phyloP scores from a whole-genome alignment of 805 yeast species.

The Candida saitoana region DNA sequence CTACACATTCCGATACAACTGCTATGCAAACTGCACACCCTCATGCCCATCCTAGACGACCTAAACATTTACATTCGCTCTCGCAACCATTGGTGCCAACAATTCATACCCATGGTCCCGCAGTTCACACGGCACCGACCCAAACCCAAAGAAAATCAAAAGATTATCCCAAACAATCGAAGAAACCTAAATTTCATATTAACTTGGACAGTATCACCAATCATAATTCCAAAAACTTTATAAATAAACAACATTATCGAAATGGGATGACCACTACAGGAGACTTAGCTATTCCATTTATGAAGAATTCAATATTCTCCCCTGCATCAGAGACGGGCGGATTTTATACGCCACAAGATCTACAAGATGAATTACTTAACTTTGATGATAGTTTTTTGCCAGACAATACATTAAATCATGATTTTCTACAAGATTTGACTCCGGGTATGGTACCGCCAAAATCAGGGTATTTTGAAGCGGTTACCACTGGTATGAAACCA shows the following conservation, averaged over 20 bases:
- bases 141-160: not conserved
- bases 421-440: constrained; percentile 15
- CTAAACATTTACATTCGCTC: not conserved
- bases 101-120: not conserved
- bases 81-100: not conserved
- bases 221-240: constrained; percentile 2
- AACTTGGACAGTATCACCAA: constrained; percentile 20
- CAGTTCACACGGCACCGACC: not conserved
- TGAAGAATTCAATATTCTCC: constrained; percentile 12
- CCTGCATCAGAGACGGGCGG: constrained; percentile 17
- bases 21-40: not conserved
- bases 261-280: constrained; percentile 3
- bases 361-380: constrained; percentile 2
- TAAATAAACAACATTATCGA: not conserved
- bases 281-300: constrained; percentile 8
- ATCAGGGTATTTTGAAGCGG: constrained; percentile 9
- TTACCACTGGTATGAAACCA: not conserved
- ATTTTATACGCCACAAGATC: constrained; percentile 6
- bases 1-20: not conserved
- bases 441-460: constrained; percentile 34
- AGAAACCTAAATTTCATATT: constrained; percentile 25
- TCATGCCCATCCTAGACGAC: not conserved
- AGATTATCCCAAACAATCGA: not conserved
- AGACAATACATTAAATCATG: not conserved
- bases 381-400: not conserved